Conservation (phyloP, 768 basidiomycete species). For the Rhodotorula diobovata region DNA sequence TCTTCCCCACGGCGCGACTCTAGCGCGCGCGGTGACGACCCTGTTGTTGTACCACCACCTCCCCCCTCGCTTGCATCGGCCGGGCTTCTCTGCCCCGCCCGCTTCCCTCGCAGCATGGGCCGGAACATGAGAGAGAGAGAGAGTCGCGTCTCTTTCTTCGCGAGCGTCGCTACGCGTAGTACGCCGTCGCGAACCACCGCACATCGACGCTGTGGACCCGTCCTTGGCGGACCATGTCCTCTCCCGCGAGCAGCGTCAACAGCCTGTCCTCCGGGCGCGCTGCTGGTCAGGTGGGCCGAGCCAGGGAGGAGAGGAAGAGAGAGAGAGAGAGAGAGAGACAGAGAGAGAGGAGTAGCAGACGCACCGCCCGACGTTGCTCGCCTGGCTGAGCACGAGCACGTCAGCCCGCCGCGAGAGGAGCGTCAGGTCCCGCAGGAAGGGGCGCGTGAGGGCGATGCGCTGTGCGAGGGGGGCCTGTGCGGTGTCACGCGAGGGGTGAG, state of each 20-base stretch:
- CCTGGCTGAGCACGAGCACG: not conserved
- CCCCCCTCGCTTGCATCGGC: too few species aligned
- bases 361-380: not conserved
- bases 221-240: not conserved
- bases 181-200: conserved; percentile 3
- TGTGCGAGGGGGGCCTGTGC: not conserved
- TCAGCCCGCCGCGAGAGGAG: not conserved
- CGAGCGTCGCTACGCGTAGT: not conserved
- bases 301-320: too few species aligned
- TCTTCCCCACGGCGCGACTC: too few species aligned
- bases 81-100: too few species aligned
- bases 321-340: not conserved
- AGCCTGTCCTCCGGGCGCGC: not conserved
- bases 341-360: not conserved
- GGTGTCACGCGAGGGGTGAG: not conserved
- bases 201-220: not conserved
- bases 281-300: too few species aligned
- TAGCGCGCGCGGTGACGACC: too few species aligned
- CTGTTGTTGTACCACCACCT: not conserved
- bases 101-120: too few species aligned
- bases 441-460: not conserved
- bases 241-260: not conserved
- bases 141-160: too few species aligned
- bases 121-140: too few species aligned
- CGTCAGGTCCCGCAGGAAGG: not conserved